Percentiles rank a stretch among this genome's conserved stretches.
Evolutionary conservation across 768 basidiomycete genomes (phyloP).

Genomic region (Saitozyma podzolica): DNA sequence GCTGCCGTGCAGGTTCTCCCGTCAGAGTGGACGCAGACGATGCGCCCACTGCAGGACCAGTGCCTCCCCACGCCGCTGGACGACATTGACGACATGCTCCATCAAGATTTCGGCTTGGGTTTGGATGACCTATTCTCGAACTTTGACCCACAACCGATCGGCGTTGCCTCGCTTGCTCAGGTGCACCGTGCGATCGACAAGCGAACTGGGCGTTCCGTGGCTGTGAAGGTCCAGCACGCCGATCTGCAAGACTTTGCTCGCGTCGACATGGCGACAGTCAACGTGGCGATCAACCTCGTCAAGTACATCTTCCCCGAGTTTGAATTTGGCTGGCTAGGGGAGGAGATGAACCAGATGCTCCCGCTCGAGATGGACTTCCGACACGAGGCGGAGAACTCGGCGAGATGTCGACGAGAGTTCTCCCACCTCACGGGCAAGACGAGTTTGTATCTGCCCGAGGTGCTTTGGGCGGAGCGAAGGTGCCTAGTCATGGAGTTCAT

Average conservation of each 20-base stretch:
- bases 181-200: slow-evolving; percentile 81
- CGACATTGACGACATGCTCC: slow-evolving; percentile 72
- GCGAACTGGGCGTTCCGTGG: slow-evolving; percentile 71
- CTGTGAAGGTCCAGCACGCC: slow-evolving; percentile 82
- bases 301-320: slow-evolving; percentile 94
- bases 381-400: slow-evolving; percentile 83
- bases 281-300: slow-evolving; percentile 69
- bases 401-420: slow-evolving; percentile 71
- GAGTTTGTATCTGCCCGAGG: slow-evolving; percentile 73
- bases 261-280: slow-evolving; percentile 64
- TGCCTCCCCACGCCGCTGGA: slow-evolving; percentile 85
- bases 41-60: slow-evolving; percentile 71
- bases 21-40: slow-evolving; percentile 62
- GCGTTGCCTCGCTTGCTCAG: slow-evolving; percentile 91
- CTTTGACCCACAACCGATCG: slow-evolving; percentile 84
- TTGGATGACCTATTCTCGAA: slow-evolving; percentile 77
- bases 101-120: slow-evolving; percentile 66
- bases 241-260: slow-evolving; percentile 87
- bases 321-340: slow-evolving; percentile 87
- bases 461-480: slow-evolving; percentile 76
- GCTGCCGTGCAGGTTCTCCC: slow-evolving; percentile 65
- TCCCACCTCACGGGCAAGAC: slow-evolving; percentile 65
- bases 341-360: slow-evolving; percentile 75
- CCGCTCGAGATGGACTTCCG: slow-evolving; percentile 94
- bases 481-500: slow-evolving; percentile 89